These are phyloP conservation scores for Trichosporon ovoides DNA, from an alignment of 1,284 basidiomycete genomes.

Conservation along the genomic window DNA sequence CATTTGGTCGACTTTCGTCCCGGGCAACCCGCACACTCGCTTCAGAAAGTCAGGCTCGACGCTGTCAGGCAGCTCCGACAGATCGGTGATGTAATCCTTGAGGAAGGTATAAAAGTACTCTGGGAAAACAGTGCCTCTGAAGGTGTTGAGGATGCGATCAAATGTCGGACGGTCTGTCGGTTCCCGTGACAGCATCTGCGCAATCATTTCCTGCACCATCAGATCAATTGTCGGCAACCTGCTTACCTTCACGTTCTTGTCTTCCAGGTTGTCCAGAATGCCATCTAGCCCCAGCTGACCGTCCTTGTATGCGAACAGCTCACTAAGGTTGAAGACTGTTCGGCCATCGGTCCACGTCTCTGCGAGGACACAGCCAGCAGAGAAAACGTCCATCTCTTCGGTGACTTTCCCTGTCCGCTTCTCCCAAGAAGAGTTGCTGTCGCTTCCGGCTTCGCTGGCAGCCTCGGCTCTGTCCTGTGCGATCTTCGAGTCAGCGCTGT, in stretches of 20 bases:
- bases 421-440: slow-evolving; percentile 41
- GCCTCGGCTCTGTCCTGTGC: slow-evolving; percentile 57
- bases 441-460: slow-evolving; percentile 45
- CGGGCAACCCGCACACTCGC: slow-evolving; percentile 25
- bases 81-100: slow-evolving; percentile 76
- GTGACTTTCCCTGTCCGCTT: slow-evolving; percentile 73
- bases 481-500: slow-evolving; percentile 67
- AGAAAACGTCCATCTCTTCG: slow-evolving; percentile 97
- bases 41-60: slow-evolving; percentile 25
- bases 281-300: slow-evolving; percentile 74
- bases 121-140: slow-evolving; percentile 77
- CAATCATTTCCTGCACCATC: slow-evolving; percentile 65
- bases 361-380: slow-evolving; percentile 89
- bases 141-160: slow-evolving; percentile 69
- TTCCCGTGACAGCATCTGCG: slow-evolving; percentile 82
- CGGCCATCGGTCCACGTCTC: slow-evolving; percentile 95
- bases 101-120: slow-evolving; percentile 91
- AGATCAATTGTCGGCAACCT: slow-evolving; percentile 37
- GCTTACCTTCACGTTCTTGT: slow-evolving; percentile 73
- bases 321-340: slow-evolving; percentile 87
- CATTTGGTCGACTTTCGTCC: slow-evolving; percentile 39
- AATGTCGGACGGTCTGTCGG: slow-evolving; percentile 74
- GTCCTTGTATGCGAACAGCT: slow-evolving; percentile 90
- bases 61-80: slow-evolving; percentile 57
- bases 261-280: slow-evolving; percentile 70